Conservation (phyloP, 768 basidiomycete genomes). For the Glaciozyma martinii region DNA sequence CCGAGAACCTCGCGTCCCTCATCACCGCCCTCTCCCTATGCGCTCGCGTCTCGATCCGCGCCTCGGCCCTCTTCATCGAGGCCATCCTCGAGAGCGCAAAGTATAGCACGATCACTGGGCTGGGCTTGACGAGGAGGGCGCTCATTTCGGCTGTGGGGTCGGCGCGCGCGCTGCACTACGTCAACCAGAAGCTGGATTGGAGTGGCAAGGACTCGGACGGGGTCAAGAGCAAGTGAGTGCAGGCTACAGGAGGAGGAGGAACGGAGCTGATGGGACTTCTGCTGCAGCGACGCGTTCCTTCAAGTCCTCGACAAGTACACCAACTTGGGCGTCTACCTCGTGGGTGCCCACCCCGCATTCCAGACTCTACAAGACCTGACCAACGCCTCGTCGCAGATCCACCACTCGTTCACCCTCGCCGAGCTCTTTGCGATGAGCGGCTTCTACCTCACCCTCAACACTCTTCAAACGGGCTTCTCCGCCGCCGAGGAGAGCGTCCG, state of each 20-base stretch:
- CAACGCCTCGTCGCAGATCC: slow-evolving; percentile 17
- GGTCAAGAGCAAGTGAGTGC: slow-evolving; percentile 21
- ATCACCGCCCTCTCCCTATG: slow-evolving; percentile 38
- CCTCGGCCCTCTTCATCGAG: slow-evolving; percentile 39
- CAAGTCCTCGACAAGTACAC: slow-evolving; percentile 41
- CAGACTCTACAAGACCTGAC: background rate
- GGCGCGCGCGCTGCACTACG: slow-evolving; percentile 38
- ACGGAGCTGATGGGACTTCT: too few species aligned
- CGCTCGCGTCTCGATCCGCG: slow-evolving; percentile 36
- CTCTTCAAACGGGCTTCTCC: slow-evolving; percentile 36
- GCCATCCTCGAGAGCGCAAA: slow-evolving; percentile 38
- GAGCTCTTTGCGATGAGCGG: slow-evolving; percentile 43
- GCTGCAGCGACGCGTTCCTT: slow-evolving; percentile 36
- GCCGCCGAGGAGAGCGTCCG: slow-evolving; percentile 36
- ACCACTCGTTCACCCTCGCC: slow-evolving; percentile 41
- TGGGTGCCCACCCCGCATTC: slow-evolving; percentile 5
- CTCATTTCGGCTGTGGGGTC: slow-evolving; percentile 39
- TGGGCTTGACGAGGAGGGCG: slow-evolving; percentile 38
- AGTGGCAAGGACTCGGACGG: slow-evolving; percentile 29
- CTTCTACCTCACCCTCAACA: slow-evolving; percentile 39
- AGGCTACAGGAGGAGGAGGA: too few species aligned
- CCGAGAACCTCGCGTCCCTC: slow-evolving; percentile 38
- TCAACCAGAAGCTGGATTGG: slow-evolving; percentile 31
- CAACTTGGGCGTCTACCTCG: slow-evolving; percentile 41
- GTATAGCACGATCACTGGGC: slow-evolving; percentile 34